These are phyloP conservation scores for Jatropha multifida DNA, from an alignment of 441 rosid genomes.

Conservation along the genomic window DNA sequence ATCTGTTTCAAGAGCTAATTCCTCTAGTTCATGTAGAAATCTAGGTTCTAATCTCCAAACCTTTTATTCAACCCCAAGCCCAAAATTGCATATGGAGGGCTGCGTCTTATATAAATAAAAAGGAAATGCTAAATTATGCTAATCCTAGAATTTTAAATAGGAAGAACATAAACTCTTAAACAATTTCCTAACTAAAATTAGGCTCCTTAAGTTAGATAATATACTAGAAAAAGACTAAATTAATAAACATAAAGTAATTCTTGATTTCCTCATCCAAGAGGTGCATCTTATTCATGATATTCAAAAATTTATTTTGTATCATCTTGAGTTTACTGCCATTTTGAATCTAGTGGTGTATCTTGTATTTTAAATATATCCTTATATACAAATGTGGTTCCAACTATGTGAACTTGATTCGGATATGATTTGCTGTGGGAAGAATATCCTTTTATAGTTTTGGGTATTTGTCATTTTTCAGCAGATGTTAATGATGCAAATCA, in stretches of 20 bases:
- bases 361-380: neutral
- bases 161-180: neutral
- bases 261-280: neutral
- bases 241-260: neutral
- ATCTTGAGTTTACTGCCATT: neutral
- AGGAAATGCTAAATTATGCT: neutral
- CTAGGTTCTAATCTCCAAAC: neutral
- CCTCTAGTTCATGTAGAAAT: neutral
- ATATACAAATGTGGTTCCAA: neutral
- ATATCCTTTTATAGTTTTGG: neutral
- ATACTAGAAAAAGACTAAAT: slow-evolving; percentile 1
- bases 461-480: slow-evolving; percentile 4
- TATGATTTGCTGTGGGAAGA: neutral
- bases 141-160: neutral
- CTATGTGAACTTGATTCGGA: neutral
- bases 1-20: neutral
- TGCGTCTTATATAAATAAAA: neutral
- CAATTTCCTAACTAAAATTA: neutral
- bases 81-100: neutral
- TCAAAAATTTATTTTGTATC: neutral
- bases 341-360: neutral
- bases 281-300: neutral
- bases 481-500: slow-evolving; percentile 16
- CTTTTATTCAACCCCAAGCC: neutral
- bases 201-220: neutral